Percentiles rank a stretch among this genome's conserved stretches.
Evolutionary conservation across 1,139 yeast genomes (phyloP).

Genomic region (Chernovozyma aurita): DNA sequence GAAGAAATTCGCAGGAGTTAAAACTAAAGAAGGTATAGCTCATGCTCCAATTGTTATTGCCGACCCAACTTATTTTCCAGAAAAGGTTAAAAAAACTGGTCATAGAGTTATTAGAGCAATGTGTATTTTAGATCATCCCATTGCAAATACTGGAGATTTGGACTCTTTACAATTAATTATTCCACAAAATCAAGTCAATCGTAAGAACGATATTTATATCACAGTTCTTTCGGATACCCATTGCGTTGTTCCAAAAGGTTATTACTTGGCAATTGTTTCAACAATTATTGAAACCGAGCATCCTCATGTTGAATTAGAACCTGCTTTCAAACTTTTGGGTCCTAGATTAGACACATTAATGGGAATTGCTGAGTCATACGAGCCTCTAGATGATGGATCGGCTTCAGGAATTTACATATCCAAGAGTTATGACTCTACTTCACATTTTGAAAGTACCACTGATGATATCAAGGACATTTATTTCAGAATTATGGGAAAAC

Average conservation of each 20-base stretch:
- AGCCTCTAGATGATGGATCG: conserved; percentile 81
- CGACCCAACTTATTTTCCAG: conserved; percentile 97
- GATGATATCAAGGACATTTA: conserved; percentile 95
- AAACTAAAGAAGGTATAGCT: conserved; percentile 87
- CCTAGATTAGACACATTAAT: conserved; percentile 77
- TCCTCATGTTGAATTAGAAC: conserved; percentile 89
- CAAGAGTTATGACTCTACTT: conserved; percentile 87
- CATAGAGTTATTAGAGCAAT: conserved; percentile 90
- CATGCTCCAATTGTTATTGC: conserved; percentile 93
- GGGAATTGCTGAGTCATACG: conserved; percentile 92
- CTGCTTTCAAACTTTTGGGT: conserved; percentile 91
- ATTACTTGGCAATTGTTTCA: conserved; percentile 88
- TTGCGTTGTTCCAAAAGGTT: conserved; percentile 86
- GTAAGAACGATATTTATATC: conserved; percentile 91
- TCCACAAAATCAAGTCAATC: conserved; percentile 92
- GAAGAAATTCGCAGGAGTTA: conserved; percentile 73
- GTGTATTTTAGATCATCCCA: conserved; percentile 87
- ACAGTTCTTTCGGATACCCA: conserved; percentile 89
- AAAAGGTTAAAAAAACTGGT: conserved; percentile 79
- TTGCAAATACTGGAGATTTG: conserved; percentile 75
- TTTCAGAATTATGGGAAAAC: conserved; percentile 88
- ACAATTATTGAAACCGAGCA: conserved; percentile 92
- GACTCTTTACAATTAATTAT: conserved; percentile 93
- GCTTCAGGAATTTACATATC: conserved; percentile 77
- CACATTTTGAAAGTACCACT: conserved; percentile 94